Base-by-base conservation (phyloP, 2,329 filamentous ascomycete genomes). In the Colletotrichum karsti region DNA sequence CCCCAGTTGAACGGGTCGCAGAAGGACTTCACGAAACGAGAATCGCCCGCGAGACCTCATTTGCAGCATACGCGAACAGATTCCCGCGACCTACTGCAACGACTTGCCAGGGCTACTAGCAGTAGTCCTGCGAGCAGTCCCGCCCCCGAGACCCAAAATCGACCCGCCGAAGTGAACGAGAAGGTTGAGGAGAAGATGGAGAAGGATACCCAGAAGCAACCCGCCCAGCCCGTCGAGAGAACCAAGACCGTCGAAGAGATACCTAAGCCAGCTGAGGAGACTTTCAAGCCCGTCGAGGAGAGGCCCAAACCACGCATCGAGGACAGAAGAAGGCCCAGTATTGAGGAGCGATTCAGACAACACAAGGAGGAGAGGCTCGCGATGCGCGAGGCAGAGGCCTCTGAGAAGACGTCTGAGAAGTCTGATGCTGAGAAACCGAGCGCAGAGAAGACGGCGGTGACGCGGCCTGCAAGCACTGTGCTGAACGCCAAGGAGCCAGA, bases 21-120 rank as follows among this genome's bases (percentile, higher is more conserved):
- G 18, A 30, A 67, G 48, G 37, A 71, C 61, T 68, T 13, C 62
- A 46, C 44, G 66, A 66, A 42, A 56, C 48, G 53, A 42, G 53
- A 65, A 28, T 30, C 37, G 20, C 54, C 48, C 6, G 5, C 20
- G 15, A 37, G 64, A 39, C 54, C 41, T 10, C 15, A 37, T 7
- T 33, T 26, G 7, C 58, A 71, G 22, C 71, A 76, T 35, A 70
- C 73, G 6, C 73, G 74, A 18, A 78, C 77, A 22, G 83, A 86
- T 64, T 84, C 84, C 4, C 78, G 80, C 41, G 86, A 88, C 42
- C 65, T 88, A 48, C 76, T 88, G 55, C 83, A 83, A 67, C 81
- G 81, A 58, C 77, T 89, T 70, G 83, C 85, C 22, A 80, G 82
- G 55, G 84, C 81, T 50, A 77, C 83, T 33, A 85, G 81, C 72